Conservation (phyloP, 2,329 filamentous ascomycete genomes). For the Epichloe glyceriae region DNA sequence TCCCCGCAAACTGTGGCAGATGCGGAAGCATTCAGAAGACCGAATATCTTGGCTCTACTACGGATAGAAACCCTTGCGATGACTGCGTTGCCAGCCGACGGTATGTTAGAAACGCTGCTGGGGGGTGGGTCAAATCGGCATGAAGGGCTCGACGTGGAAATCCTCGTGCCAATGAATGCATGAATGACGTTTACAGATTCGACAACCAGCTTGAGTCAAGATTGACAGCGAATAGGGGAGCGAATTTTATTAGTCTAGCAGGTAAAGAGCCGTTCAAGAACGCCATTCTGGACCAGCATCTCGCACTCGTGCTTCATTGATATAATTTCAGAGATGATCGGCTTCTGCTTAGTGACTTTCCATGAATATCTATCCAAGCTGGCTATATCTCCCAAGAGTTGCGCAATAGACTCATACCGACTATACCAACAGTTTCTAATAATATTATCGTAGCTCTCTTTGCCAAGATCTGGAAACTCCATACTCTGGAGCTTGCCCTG, state of each 20-base stretch:
- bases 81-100: no score
- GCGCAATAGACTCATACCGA: conserved; percentile 4
- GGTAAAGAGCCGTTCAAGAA: conserved; percentile 1
- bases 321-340: not conserved
- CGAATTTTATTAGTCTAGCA: no score
- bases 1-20: no score
- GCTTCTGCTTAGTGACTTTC: conserved; percentile 1
- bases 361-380: conserved; percentile 3
- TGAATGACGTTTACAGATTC: no score
- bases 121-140: not conserved
- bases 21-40: no score
- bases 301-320: conserved; percentile 2
- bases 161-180: no score
- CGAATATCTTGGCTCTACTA: no score
- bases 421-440: conserved; percentile 7
- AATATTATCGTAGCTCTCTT: conserved; percentile 2
- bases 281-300: not conserved
- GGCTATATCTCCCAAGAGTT: conserved; percentile 1
- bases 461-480: conserved; percentile 5
- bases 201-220: no score
- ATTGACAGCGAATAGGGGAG: no score
- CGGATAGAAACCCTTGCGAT: no score
- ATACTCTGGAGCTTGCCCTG: conserved; percentile 5
- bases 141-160: no score
- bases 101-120: no score